Conservation (phyloP, 306 rosid species). For the Biancaea sappan region DNA sequence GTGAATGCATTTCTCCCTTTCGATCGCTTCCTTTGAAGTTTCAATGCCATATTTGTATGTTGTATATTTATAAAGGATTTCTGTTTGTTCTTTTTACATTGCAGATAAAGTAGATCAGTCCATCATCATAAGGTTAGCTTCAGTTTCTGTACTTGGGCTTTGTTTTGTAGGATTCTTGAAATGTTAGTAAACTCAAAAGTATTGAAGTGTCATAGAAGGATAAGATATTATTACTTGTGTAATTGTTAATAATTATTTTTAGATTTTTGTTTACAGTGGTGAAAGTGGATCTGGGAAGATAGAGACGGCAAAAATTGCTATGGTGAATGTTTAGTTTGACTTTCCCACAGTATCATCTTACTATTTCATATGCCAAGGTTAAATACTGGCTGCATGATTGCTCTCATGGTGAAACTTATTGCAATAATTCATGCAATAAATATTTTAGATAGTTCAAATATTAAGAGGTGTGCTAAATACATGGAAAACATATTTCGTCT, state of each 20-base stretch:
- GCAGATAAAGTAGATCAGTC: constrained; percentile 89
- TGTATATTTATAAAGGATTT: constrained; percentile 40
- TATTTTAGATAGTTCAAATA: too few relatives aligned
- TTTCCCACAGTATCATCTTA: too few relatives aligned
- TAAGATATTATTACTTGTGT: neutral
- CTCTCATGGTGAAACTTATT: too few relatives aligned
- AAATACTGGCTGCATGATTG: too few relatives aligned
- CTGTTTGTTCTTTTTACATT: constrained; percentile 37
- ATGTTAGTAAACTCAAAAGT: constrained; percentile 18
- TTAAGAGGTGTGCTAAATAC: too few relatives aligned
- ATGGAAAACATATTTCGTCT: too few relatives aligned
- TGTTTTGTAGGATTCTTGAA: constrained; percentile 14
- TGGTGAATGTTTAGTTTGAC: constrained; percentile 75
- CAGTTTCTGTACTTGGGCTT: constrained; percentile 10
- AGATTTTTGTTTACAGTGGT: constrained; percentile 61
- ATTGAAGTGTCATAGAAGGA: constrained; percentile 5
- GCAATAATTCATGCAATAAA: too few relatives aligned
- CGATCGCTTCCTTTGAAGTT: constrained; percentile 13
- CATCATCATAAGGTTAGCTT: constrained; percentile 81
- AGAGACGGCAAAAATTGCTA: constrained; percentile 79
- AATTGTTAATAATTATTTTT: constrained; percentile 19
- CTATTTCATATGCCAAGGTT: too few relatives aligned
- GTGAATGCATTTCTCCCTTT: constrained; percentile 40
- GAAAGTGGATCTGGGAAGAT: constrained; percentile 99
- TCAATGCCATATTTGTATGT: constrained; percentile 24